Evolutionary conservation across 768 basidiomycete species (phyloP).

Genomic region (Lentinula sp.): DNA sequence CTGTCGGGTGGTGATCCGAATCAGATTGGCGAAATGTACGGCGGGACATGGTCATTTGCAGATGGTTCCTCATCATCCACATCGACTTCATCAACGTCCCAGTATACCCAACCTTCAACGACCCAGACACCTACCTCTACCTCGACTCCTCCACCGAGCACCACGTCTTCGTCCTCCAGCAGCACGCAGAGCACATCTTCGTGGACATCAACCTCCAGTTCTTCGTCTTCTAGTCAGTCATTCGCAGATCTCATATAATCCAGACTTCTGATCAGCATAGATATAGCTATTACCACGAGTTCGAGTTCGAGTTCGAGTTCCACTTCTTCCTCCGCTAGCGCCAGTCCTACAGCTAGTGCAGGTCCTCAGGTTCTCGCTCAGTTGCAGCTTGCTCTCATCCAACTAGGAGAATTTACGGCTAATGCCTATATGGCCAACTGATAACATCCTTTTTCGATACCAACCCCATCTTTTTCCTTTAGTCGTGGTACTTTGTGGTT

Average conservation of each 20-base stretch:
- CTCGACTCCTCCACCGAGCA: slow-evolving; percentile 3
- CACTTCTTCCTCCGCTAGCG: background rate
- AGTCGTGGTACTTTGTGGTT: background rate
- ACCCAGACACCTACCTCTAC: background rate
- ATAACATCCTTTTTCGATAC: background rate
- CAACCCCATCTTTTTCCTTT: background rate
- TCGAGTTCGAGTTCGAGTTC: background rate
- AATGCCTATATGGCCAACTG: background rate
- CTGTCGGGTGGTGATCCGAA: slow-evolving; percentile 23
- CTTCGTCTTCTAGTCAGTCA: slow-evolving; percentile 1
- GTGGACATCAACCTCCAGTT: background rate
- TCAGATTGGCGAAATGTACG: slow-evolving; percentile 24
- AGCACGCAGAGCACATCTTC: background rate
- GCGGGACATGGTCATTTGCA: slow-evolving; percentile 34
- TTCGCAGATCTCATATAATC: too few species aligned
- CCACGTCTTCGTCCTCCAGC: slow-evolving; percentile 9
- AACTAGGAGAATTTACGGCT: background rate
- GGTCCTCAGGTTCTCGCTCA: background rate
- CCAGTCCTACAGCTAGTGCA: background rate
- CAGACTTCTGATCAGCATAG: background rate
- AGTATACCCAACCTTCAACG: background rate
- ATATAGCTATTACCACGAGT: background rate
- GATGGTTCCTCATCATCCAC: slow-evolving; percentile 8
- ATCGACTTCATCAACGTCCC: slow-evolving; percentile 6
- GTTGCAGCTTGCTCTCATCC: background rate